Evolutionary conservation across 1,284 basidiomycete species (phyloP), one percentile per base, ranked within the genome.

Genomic region (Moniliella sp.): DNA sequence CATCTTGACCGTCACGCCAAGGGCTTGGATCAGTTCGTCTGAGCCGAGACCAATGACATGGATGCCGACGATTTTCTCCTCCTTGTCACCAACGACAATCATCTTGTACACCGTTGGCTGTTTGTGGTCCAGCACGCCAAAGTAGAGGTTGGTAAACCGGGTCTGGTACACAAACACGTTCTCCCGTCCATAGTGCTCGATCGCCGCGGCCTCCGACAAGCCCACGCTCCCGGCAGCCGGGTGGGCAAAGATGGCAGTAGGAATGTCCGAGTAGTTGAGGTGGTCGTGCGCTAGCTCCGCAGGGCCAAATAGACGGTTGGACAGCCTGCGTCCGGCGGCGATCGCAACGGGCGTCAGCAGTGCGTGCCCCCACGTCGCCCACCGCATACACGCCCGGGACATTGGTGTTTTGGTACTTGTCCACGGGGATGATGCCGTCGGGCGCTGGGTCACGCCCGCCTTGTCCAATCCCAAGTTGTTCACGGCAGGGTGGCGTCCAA

Each of bases 291-390:
- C 81, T 67, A 71, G 83, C 62, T 79, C 67, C 33, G 73, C 69
- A 0, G 74, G 73, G 7, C 88, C 91, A 57, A 82, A 97, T 32
- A 97, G 64, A 31, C 91, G 68, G 66, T 94, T 97, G 31, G 75
- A 70, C 25, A 94, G 65, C 40, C 82, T 67, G 36, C 88, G 68
- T 15, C 84, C 88, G 4, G 91, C 91, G 30, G 88, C 88, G 40
- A 99, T 91, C 14, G 88, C 91, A 4, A 99, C 91, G n/a, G 91
- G 88, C 1, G 88, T 99, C 39, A 99, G 68, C 16, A 86, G 66
- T 15, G 74, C 80, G 64, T 88, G 86, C 39, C 88, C 88, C 43
- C 10, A 86, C 80, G 59, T 99, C 88, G 5, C 88, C 91, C 39
- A 97, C 75, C 3, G 83, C 73, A 33, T 70, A 76, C 45, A 97